These are phyloP conservation scores for Entelexis sorbosivorans DNA, from an alignment of 1,139 yeast species.

Conservation along the genomic window DNA sequence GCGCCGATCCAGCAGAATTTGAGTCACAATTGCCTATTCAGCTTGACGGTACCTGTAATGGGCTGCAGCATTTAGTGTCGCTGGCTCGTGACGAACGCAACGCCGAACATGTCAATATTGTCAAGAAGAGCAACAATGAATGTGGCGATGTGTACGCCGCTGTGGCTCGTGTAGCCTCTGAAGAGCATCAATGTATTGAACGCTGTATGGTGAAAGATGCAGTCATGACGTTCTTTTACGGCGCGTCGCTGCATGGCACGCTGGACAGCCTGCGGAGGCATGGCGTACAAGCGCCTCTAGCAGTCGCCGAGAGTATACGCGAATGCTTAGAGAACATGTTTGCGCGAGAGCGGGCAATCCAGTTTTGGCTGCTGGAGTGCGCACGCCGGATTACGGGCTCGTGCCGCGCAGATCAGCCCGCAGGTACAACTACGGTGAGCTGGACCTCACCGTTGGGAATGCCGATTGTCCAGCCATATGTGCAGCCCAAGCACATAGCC, in stretches of 20 bases:
- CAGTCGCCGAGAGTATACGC: not conserved
- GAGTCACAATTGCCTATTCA: slow-evolving; percentile 53
- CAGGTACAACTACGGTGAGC: slow-evolving; percentile 41
- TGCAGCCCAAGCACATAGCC: slow-evolving; percentile 47
- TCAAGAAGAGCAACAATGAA: slow-evolving; percentile 43
- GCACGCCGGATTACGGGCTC: slow-evolving; percentile 68
- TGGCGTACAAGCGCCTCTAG: not conserved
- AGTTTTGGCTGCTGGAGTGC: slow-evolving; percentile 79
- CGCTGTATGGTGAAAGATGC: slow-evolving; percentile 87
- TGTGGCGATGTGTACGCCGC: slow-evolving; percentile 48
- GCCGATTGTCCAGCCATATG: slow-evolving; percentile 86
- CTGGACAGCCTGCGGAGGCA: slow-evolving; percentile 36
- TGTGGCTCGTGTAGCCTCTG: slow-evolving; percentile 40
- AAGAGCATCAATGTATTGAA: slow-evolving; percentile 40
- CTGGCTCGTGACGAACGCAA: slow-evolving; percentile 61
- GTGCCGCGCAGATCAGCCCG: slow-evolving; percentile 20
- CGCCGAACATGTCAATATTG: slow-evolving; percentile 54
- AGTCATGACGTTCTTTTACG: slow-evolving; percentile 93
- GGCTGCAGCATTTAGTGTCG: slow-evolving; percentile 67
- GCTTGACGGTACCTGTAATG: slow-evolving; percentile 70
- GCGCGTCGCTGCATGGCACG: slow-evolving; percentile 36
- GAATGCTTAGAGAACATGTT: slow-evolving; percentile 52
- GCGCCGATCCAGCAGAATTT: slow-evolving; percentile 43
- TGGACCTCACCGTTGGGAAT: slow-evolving; percentile 92
- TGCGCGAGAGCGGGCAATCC: slow-evolving; percentile 76